Conservation (phyloP, 2,329 filamentous ascomycete genomes). For the Curvularia sp. region DNA sequence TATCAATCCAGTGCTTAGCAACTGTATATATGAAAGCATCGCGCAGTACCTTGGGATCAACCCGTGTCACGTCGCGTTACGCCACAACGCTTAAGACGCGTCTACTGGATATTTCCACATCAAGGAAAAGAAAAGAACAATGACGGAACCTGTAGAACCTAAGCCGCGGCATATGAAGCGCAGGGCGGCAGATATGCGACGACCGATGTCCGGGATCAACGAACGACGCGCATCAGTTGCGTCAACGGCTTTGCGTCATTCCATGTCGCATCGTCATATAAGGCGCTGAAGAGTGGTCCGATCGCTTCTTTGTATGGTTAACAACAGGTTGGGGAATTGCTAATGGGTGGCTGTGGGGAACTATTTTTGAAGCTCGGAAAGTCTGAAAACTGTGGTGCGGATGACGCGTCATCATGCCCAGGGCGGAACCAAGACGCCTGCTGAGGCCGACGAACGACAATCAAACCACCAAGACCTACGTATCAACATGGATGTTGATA, state of each 20-base stretch:
- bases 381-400: conserved; percentile 5
- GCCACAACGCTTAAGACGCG: not conserved
- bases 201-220: conserved; percentile 6
- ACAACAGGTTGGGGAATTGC: not conserved
- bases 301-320: not conserved
- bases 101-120: not conserved
- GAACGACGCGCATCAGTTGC: conserved; percentile 11
- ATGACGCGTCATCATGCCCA: conserved; percentile 17
- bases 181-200: not conserved
- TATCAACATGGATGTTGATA: not conserved
- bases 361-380: conserved; percentile 9
- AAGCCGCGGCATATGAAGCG: not conserved
- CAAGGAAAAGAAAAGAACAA: not conserved
- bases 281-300: not conserved
- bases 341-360: not conserved
- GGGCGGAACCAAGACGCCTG: conserved; percentile 3
- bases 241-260: conserved; percentile 8
- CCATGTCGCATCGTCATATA: conserved; percentile 13
- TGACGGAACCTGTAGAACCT: not conserved
- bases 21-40: not conserved
- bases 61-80: not conserved
- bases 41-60: not conserved
- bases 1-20: not conserved
- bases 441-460: conserved; percentile 1
- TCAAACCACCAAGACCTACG: not conserved